These are phyloP conservation scores for Ophiostoma sp. DNA, from an alignment of 2,329 filamentous ascomycete genomes.

Conservation along the genomic window DNA sequence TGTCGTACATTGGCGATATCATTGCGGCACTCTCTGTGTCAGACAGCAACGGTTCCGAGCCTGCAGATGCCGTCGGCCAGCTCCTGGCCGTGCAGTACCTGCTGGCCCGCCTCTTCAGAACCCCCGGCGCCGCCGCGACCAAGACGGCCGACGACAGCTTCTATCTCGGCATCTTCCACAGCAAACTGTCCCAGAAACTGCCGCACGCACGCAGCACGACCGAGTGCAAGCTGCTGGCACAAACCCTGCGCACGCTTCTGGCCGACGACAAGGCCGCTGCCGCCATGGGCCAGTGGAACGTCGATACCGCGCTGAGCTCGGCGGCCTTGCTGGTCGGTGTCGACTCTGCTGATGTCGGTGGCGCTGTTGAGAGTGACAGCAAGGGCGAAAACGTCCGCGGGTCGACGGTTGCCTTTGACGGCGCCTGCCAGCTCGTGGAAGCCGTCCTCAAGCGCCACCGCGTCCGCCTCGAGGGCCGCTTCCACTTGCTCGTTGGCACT, in stretches of 20 bases:
- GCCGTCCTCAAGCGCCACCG: constrained; percentile 54
- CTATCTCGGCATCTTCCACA: constrained; percentile 41
- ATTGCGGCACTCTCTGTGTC: not conserved
- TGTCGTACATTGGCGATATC: constrained; percentile 37
- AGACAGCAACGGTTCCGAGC: not conserved
- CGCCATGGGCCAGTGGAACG: constrained; percentile 54
- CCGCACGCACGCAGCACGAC: constrained; percentile 30
- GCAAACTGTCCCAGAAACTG: constrained; percentile 37
- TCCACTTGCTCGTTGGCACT: constrained; percentile 51
- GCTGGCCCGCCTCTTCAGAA: constrained; percentile 36
- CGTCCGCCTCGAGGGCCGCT: constrained; percentile 56
- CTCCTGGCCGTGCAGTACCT: constrained; percentile 43
- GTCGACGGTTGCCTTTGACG: constrained; percentile 38
- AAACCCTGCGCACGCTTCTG: constrained; percentile 43
- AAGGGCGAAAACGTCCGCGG: not conserved
- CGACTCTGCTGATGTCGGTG: not conserved
- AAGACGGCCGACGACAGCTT: constrained; percentile 29
- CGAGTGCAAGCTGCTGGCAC: constrained; percentile 39
- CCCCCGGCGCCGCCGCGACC: not conserved
- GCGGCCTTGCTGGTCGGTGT: constrained; percentile 36
- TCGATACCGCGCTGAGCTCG: constrained; percentile 48
- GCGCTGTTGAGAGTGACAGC: not conserved
- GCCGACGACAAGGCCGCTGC: constrained; percentile 42
- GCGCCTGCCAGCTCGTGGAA: constrained; percentile 51
- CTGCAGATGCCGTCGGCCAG: constrained; percentile 35